Base-by-base conservation (phyloP, 2,329 filamentous ascomycete genomes). In the Cladophialophora bantiana region DNA sequence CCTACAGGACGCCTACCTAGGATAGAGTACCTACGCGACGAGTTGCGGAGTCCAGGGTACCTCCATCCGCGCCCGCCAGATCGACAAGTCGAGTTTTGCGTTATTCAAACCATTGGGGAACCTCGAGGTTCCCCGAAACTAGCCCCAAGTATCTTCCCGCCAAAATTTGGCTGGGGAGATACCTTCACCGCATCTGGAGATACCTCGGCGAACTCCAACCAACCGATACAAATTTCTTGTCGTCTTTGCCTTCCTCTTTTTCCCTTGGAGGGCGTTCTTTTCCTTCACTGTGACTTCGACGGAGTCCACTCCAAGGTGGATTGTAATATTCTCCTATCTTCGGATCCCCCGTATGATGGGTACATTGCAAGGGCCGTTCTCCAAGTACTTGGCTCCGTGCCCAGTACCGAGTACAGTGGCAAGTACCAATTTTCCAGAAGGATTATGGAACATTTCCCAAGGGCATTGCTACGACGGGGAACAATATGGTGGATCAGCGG, bases 131-230 rank as follows among this genome's bases (percentile, higher is more conserved):
- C 45, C 45, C 45, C 45, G 45, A 50, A 20, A 26, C 45, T 45
- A 50, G 40, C 26, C 42, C 26, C 40, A 18, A 38, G 61, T 64
- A 64, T 38, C 53, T 64, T 38, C 36, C 40, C 54, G 50, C 53
- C 53, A 58, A 38, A 57, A 31, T 45, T 64, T 38, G 9, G 53
- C 61, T 38, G 38, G 26, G 7, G 26, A 38, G 53, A 40, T 58
- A 64, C 61, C 36, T 56, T 36, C 52, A 34, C 52, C 31, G n/a
- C 13, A 18, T 35, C 31, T 35, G 52, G 52, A 55, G 31, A n/a
- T 34, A 55, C 52, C 52, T 55, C 52, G 52, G 52, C 12, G 13
- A 55, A 7, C 31, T 15, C 26, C 13, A n/a, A 2, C 52, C 31
- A 55, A n/a, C 15, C 20, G 20, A 7, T 7, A 7, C 50, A 54